Evolutionary conservation across 805 yeast genomes (phyloP), one percentile per base, ranked within the genome.

Genomic region (Middelhovenomyces tepae): DNA sequence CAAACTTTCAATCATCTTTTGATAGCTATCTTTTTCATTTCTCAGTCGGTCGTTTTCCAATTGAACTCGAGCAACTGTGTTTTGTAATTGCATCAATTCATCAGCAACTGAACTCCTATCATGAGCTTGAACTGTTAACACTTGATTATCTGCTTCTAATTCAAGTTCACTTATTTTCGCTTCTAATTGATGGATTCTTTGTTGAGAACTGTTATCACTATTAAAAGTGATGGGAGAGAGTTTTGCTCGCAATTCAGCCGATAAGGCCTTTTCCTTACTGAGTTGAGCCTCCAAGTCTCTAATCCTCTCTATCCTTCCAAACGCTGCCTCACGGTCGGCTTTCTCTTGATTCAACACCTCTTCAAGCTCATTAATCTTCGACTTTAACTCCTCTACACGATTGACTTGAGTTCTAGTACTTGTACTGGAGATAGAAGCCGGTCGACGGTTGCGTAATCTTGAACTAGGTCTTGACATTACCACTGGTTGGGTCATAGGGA

Each of bases 311-410:
- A 42, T 38, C 25, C 32, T 38, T 7, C 20, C 24, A n/a, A 35
- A 18, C 16, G 41, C 39, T 4, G 32, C 38, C 34, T 44, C 43
- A 13, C 50, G 38, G 9, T 48, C 54, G 7, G 31, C 31, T 7
- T 42, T 35, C 16, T 47, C 51, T 6, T 35, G 39, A 30, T 43
- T 42, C 26, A 50, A 41, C 8, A 48, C 50, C 24, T 40, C 44
- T 30, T 50, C 53, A 15, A 50, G 47, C 35, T 50, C 51, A 18
- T 36, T 16, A n/a, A 50, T 45, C 36, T 50, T 50, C 16, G 33
- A 21, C 36, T 46, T 46, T 23, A 50, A 44, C 22, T 47, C 53
- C 13, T 46, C 53, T 13, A 50, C 46, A 11, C 45, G 38, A 8
- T 34, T 22, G 31, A 21, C 32, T 31, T 37, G 43, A 15, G 25